Evolutionary conservation across 371 early-diverging fungal species (phyloP), one percentile per base, ranked within the genome.

Genomic region (Saksenaea oblongispora): DNA sequence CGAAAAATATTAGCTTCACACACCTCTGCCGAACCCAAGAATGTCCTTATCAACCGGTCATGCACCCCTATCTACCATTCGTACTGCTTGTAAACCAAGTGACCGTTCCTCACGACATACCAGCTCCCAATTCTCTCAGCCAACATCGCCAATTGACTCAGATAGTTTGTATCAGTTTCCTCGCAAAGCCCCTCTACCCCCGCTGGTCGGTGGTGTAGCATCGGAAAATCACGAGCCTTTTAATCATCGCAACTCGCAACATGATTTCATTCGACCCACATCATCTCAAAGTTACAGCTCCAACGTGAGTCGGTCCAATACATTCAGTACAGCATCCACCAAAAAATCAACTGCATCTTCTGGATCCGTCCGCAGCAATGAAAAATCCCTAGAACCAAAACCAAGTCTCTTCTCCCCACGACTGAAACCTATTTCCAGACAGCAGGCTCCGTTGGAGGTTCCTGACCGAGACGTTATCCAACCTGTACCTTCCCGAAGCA

Each of bases 111-210:
- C 22, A n/a, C 51, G 51, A 47, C 24, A 47, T 47, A 47, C 51
- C 22, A 47, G 51, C 24, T 47, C 51, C 4, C 51, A 47, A 11
- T 47, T 47, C 22, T 17, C 22, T 2, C 51, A 47, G 51, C 61
- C 61, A 18, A 31, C 54, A 1, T 70, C 70, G 5, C 70, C 66
- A 54, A 35, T 66, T 10, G 66, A 62, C 39, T 47, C 64, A 3
- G 69, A 69, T 17, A 60, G 64, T 36, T 55, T 76, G 51, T 80
- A 76, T 54, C 73, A 80, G 42, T 76, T 70, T 56, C 80, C 80
- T 35, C 68, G 80, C 51, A 80, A 76, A 54, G 80, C 80, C 35
- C 80, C 80, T 54, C 41, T 71, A 57, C 80, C 80, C 54, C 80
- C 80, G 31, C 63, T 56, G 58, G 58, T 26, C 27, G 47, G 22